Conservation (phyloP, 2,329 filamentous ascomycete species). For the Phoma herbarum region DNA sequence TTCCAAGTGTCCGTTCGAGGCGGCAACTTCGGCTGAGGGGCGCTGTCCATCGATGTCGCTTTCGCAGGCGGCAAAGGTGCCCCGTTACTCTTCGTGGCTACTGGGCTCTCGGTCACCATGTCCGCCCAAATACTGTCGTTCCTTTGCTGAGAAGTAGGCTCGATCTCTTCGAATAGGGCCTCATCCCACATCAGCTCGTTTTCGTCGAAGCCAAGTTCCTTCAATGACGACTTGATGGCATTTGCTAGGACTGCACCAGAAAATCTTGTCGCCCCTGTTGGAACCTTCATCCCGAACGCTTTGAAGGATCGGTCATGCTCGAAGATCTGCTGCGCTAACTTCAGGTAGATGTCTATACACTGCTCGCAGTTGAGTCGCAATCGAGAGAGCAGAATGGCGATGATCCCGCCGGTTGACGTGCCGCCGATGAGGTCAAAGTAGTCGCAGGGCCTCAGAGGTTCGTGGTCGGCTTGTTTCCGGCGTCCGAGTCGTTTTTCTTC, state of each 20-base stretch:
- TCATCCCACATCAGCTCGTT: constrained; percentile 54
- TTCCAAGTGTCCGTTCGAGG: constrained; percentile 45
- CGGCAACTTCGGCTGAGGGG: constrained; percentile 26
- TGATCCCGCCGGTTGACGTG: constrained; percentile 53
- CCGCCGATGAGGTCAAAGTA: constrained; percentile 55
- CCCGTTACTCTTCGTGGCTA: constrained; percentile 29
- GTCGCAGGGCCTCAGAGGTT: constrained; percentile 49
- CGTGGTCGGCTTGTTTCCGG: constrained; percentile 37
- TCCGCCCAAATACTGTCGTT: constrained; percentile 50
- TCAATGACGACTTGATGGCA: constrained; percentile 48
- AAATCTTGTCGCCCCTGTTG: constrained; percentile 48
- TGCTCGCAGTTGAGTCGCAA: constrained; percentile 49
- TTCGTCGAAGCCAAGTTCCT: constrained; percentile 44
- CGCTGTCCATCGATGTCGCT: constrained; percentile 24
- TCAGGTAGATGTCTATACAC: constrained; percentile 51
- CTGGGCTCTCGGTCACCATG: constrained; percentile 40
- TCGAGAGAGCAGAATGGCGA: constrained; percentile 52
- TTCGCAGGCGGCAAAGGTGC: constrained; percentile 15
- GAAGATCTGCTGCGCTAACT: constrained; percentile 50
- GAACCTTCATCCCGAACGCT: constrained; percentile 48
- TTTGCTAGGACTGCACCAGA: constrained; percentile 49
- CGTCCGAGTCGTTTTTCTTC: constrained; percentile 51
- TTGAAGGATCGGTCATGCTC: constrained; percentile 49
- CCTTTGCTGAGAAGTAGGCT: constrained; percentile 34
- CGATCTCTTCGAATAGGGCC: constrained; percentile 49